Base-by-base conservation (phyloP, 106 monocot species). In the Acorus gramineus region DNA sequence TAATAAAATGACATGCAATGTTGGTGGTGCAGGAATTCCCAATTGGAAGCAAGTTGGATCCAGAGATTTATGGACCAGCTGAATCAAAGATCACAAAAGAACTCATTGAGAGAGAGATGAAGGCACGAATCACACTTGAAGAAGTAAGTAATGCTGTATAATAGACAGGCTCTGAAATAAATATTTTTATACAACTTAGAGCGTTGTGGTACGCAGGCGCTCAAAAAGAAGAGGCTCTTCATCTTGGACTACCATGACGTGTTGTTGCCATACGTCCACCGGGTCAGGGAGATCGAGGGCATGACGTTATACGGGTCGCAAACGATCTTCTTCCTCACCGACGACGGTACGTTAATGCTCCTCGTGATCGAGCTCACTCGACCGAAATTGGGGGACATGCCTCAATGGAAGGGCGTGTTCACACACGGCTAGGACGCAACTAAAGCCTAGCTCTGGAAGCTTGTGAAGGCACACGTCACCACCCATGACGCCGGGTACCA, bases 331-430 rank as follows among this genome's bases (percentile, higher is more conserved):
- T 89, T 82, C 71, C 77, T 81, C 52, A 77, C 75, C 2, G 42
- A 7, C 5, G 54, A 63, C 0, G 68, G 48, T 49, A 89, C 84
- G 3, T 58, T 93, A 11, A 66, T 28, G 63, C 89, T 83, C 1
- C 52, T 93, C 11, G 83, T 75, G 51, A 93, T 89, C 47, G 93
- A 93, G 73, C 83, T 93, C 49, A 81, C 80, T 44, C 89, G 81
- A 0, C 93, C 93, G 6, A 60, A 56, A 0, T 80, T 79, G 6
- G 67, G 81, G 2, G 63, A 72, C 5, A 73, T 56, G 53, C 75
- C 79, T 3, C 84, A 77, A 47, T 81, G 78, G 81, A 77, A 63
- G 53, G 56, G 48, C 7, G 86, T 82, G 5, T 82, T 81, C 72
- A 76, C 71, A 1, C 73, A 47, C 43, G 1, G 14, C 1, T 70